Evolutionary conservation across 805 yeast species (phyloP).

Genomic region (Saccharomyces mikatae): DNA sequence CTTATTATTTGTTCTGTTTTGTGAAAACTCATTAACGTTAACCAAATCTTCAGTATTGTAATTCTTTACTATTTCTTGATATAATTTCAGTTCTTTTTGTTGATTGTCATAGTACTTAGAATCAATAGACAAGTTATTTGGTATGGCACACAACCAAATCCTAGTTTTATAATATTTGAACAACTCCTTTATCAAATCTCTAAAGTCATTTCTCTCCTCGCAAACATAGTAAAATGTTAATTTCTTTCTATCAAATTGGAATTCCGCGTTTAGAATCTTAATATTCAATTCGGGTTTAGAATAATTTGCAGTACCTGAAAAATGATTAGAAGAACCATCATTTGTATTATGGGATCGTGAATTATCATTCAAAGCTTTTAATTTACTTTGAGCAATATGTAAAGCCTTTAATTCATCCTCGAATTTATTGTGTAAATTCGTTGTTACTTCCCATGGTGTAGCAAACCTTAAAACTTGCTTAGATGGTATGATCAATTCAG

Average conservation of each 20-base stretch:
- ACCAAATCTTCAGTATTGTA: conserved; percentile 15
- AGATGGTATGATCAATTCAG: conserved; percentile 58
- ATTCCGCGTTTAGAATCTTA: conserved; percentile 66
- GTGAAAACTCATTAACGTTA: conserved; percentile 11
- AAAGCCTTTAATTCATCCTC: conserved; percentile 67
- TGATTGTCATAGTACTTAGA: conserved; percentile 26
- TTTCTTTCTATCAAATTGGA: conserved; percentile 74
- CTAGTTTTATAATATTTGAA: conserved; percentile 71
- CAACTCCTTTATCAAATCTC: conserved; percentile 63
- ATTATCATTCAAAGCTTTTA: conserved; percentile 30
- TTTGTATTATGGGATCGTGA: conserved; percentile 5
- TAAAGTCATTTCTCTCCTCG: conserved; percentile 61
- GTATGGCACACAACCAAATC: conserved; percentile 77
- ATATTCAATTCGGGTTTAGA: conserved; percentile 35
- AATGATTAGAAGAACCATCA: conserved; percentile 26
- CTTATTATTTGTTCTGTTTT: conserved; percentile 1
- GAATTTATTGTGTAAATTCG: conserved; percentile 52
- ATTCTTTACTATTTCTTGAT: conserved; percentile 28
- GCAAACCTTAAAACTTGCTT: conserved; percentile 74
- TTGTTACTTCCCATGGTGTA: conserved; percentile 55
- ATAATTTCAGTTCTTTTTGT: conserved; percentile 27
- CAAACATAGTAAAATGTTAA: conserved; percentile 63
- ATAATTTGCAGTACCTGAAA: conserved; percentile 3
- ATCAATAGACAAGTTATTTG: conserved; percentile 28
- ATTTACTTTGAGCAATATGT: conserved; percentile 51